Evolutionary conservation across 1,284 basidiomycete genomes (phyloP).

Genomic region (Ceratobasidium sp.): DNA sequence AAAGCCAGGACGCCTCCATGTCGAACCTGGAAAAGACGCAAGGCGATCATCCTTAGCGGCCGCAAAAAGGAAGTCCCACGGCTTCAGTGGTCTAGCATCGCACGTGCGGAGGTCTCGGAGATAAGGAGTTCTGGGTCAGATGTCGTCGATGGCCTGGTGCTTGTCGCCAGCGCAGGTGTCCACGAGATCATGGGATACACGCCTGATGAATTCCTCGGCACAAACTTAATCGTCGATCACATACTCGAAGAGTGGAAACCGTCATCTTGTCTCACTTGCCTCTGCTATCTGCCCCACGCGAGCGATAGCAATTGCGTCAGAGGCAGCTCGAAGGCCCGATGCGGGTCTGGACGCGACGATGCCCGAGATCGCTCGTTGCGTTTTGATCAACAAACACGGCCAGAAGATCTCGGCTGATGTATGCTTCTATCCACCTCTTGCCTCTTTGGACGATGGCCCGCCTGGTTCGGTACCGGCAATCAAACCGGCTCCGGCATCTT

Average conservation of each 20-base stretch:
- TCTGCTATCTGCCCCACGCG: conserved; percentile 38
- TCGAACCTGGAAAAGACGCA: conserved; percentile 88
- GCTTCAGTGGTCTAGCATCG: conserved; percentile 67
- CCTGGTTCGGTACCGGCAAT: conserved; percentile 39
- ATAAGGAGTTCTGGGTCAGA: conserved; percentile 62
- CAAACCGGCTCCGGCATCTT: conserved; percentile 44
- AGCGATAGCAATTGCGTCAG: conserved; percentile 44
- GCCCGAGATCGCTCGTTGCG: conserved; percentile 35
- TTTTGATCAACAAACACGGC: conserved; percentile 37
- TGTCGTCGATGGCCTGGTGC: conserved; percentile 60
- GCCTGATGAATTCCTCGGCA: conserved; percentile 46
- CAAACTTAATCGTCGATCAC: conserved; percentile 45
- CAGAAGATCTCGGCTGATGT: conserved; percentile 48
- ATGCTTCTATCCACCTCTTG: conserved; percentile 49
- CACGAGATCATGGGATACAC: conserved; percentile 49
- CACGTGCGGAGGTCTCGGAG: conserved; percentile 58
- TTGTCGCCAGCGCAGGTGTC: conserved; percentile 61
- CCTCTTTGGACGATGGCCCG: conserved; percentile 47
- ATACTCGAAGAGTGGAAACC: conserved; percentile 35
- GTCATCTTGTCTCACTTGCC: conserved; percentile 45
- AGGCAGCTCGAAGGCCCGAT: conserved; percentile 1
- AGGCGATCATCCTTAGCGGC: conserved; percentile 85
- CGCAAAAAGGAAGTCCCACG: conserved; percentile 71
- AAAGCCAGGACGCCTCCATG: conserved; percentile 81
- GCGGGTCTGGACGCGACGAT: conserved; percentile 15